phyloP scores from a whole-genome alignment of 1,139 yeast genomes.

The Scheffersomyces insectosa region DNA sequence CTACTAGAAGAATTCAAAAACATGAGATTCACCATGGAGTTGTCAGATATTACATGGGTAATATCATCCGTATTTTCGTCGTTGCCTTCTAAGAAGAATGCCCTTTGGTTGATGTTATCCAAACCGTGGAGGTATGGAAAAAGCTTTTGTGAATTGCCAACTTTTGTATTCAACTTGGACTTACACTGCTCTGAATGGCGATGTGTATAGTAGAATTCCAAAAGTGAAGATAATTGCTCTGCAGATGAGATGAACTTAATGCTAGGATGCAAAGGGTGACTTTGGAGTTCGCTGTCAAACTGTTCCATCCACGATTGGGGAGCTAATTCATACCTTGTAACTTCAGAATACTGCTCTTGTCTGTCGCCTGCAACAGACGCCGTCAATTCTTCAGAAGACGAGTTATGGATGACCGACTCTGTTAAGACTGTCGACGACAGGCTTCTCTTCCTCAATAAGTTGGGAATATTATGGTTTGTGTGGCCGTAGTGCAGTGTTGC shows the following conservation, averaged over 20 bases:
- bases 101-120: constrained; percentile 27
- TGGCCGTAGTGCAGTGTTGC: neutral
- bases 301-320: constrained; percentile 11
- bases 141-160: constrained; percentile 12
- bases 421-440: too few species aligned
- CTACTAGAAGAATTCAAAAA: constrained; percentile 13
- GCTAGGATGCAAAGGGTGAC: constrained; percentile 8
- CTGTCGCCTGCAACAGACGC: neutral
- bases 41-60: constrained; percentile 3
- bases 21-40: constrained; percentile 19
- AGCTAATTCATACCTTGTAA: constrained; percentile 3
- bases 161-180: neutral
- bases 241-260: constrained; percentile 14
- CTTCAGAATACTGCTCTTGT: neutral
- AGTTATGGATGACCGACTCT: neutral
- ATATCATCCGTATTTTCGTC: constrained; percentile 1
- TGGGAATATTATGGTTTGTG: neutral
- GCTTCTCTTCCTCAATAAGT: too few species aligned
- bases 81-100: constrained; percentile 19
- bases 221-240: constrained; percentile 19
- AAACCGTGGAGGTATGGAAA: constrained; percentile 45
- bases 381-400: constrained; percentile 1
- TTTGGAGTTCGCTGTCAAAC: constrained; percentile 11
- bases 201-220: constrained; percentile 25
- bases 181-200: too few species aligned